Base-by-base conservation (phyloP, 148 eudicot species). In the Chenopodium berlandieri region DNA sequence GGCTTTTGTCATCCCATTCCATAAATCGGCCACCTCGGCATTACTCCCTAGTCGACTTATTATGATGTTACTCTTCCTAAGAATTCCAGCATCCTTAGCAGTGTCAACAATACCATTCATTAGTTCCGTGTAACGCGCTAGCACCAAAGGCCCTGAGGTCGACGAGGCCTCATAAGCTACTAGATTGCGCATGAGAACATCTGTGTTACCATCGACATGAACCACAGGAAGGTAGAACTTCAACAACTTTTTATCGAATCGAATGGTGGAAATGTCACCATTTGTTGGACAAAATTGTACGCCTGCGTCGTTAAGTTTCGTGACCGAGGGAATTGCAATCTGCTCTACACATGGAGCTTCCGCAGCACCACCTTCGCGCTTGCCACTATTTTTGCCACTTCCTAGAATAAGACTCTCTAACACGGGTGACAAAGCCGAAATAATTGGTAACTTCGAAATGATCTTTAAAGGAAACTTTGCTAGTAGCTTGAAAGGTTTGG, bases 101-200 rank as follows among this genome's bases (percentile, higher is more conserved):
- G 83, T 86, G 31, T 89, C 90, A 10, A 89, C 76, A 23, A 89
- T 89, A 46, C 91, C 91, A 7, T 82, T 87, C 91, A 89, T 85
- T 6, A 89, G 46, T 40, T 89, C 91, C 0, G 82, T 80, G 66
- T 87, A 89, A 3, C 89, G 81, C 1, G 87, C 81, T 17, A 87
- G 48, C 65, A 87, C 86, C 4, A 87, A 75, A 1, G 86, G 77
- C 2, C 84, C 83, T 0, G 84, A 50, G 10, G 71, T 48, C 25
- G 73, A 34, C 7, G 79, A 80, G 5, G 90, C 87, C 32, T 89
- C 90, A 56, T 86, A 89, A 3, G 90, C 80, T 3, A 84, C 80
- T 66, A 84, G 47, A 67, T 84, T 84, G 16, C 86, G 66, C 77
- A 84, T 75, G 31, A 84, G 62, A 34, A 75, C 83, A 25, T 84